phyloP scores from a whole-genome alignment of 345 rosid species.

The Brassica cretica region DNA sequence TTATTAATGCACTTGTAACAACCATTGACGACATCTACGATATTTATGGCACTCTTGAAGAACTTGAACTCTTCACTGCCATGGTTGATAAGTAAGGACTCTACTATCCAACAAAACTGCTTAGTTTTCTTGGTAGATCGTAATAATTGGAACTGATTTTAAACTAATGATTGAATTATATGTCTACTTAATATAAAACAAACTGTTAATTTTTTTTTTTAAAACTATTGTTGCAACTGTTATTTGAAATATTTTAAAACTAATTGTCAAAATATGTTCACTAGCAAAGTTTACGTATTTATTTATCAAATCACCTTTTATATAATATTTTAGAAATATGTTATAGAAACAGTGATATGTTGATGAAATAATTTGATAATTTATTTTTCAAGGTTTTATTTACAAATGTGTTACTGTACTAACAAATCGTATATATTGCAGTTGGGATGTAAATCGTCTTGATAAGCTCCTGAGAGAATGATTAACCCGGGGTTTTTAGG shows the following conservation, averaged over 20 bases:
- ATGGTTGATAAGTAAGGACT: conserved; percentile 40
- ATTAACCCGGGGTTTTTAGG: no score
- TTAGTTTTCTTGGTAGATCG: background rate
- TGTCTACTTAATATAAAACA: background rate
- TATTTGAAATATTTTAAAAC: background rate
- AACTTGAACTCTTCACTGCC: conserved; percentile 44
- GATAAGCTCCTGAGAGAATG: background rate
- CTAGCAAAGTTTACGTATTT: no score
- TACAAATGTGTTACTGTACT: background rate
- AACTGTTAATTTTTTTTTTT: no score
- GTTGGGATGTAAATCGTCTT: background rate
- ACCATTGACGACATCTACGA: conserved; percentile 50
- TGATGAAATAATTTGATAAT: no score
- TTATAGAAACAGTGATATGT: no score
- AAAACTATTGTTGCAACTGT: background rate
- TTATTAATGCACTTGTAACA: background rate
- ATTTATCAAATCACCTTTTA: no score
- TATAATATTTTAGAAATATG: no score
- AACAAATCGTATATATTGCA: background rate
- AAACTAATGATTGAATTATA: background rate
- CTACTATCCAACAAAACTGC: background rate
- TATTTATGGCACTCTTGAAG: conserved; percentile 46
- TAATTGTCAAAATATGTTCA: background rate
- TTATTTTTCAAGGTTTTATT: background rate
- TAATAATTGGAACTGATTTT: no score